Evolutionary conservation across 768 basidiomycete genomes (phyloP), one percentile per base, ranked within the genome.

Genomic region (Agaricus blazei): DNA sequence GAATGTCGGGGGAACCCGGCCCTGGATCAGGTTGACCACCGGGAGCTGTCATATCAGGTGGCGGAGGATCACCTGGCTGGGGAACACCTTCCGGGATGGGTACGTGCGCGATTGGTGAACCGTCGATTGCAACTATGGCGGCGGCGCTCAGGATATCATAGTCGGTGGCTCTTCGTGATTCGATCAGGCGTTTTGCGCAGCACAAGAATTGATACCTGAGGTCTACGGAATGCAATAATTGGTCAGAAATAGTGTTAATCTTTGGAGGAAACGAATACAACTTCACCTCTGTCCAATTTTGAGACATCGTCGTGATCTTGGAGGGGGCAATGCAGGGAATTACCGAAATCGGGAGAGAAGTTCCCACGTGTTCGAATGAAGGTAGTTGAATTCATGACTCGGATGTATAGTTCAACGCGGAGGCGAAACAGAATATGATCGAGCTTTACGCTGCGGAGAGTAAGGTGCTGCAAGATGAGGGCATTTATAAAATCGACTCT

Each of bases 401-500:
- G 36, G 19, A 54, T 48, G 19, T 54, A 54, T 15, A 54, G 53
- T 31, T 54, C 53, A 11, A 54, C 46, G 29, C 53, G 53, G 31
- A 48, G 53, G 2, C 27, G 38, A 11, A 48, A 27, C 15, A 54
- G 26, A 9, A 44, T 19, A 26, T 38, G 45, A 54, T 38, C 45
- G 9, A 54, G 37, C 19, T 54, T 54, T n/a, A 41, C 24, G 38
- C 41, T 54, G 36, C 41, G 53, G 19, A n/a, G 37, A 28, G 48
- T 46, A 12, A 54, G 46, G 14, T 48, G 46, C 11, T 54, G 53
- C 8, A 54, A 45, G 7, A 45, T 45, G n/a, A 40, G 45, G 0
- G 53, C 53, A 23, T 54, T 54, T 26, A 54, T 37, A 12, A 54
- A 54, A 23, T 54, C 53, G 6, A 5, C n/a, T 12, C 19, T 41